Base-by-base conservation (phyloP, 345 rosid species). In the Hibiscus tridactylites region DNA sequence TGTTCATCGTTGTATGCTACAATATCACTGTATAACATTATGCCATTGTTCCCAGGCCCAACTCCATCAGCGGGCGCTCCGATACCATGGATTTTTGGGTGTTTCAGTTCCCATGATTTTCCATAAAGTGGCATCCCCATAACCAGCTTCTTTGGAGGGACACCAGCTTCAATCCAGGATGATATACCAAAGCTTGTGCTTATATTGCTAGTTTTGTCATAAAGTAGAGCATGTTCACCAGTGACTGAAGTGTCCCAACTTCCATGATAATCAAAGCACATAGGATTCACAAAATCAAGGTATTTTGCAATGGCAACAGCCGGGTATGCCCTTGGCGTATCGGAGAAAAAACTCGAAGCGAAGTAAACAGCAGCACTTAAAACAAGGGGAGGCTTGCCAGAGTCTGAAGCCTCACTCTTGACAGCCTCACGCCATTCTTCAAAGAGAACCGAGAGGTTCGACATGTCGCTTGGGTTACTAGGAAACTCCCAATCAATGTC, bases 401-500 rank as follows among this genome's bases (percentile, higher is more conserved):
- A 79, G 3, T 72, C 77, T 17, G 71, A 63, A 0, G 89, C 84
- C 63, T 90, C 96, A 3, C 73, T 72, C 3, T 1, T 74, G 31
- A 83, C 83, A 0, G 87, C 87, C 0, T 71, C 54, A 4, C 91
- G 78, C 89, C 91, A 90, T 68, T 88, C 84, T 8, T 68, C 7
- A 4, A 85, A 60, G 28, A 83, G 54, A n/a, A 15, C 3, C 4
- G 81, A 85, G 6, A 88, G 76, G 59, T 82, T 77, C 69, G 17
- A 71, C 92, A 88, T 88, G 59, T 85, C 83, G 26, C 77, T 52
- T 0, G 80, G 76, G 26, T 28, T 77, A 52, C 56, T 4, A 9
- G 96, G 92, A 39, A 73, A 81, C 61, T 83, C 90, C 96, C 90
- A 86, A 24, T 82, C 85, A 10, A 90, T 80, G 57, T 88, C 96